Conservation (phyloP, 768 basidiomycete species). For the Podaxis sp. region DNA sequence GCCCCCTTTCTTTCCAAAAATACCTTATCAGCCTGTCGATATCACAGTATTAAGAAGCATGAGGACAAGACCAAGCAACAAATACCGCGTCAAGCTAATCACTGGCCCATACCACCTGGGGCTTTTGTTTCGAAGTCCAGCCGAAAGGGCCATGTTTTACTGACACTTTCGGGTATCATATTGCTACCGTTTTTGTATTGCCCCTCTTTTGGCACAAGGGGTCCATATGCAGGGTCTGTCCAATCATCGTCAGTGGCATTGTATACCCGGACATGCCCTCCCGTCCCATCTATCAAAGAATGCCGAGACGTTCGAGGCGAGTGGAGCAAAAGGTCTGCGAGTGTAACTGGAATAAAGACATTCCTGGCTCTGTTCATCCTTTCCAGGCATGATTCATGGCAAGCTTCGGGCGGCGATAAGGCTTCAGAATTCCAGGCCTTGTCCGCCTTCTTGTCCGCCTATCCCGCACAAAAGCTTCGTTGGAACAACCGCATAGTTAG, state of each 20-base stretch:
- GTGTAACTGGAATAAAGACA: not conserved
- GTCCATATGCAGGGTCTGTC: not conserved
- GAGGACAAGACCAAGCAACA: not conserved
- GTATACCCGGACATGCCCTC: not conserved
- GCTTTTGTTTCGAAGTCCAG: not conserved
- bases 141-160: not conserved
- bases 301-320: not conserved
- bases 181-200: not conserved
- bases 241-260: conserved; percentile 2
- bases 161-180: not conserved
- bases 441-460: not conserved
- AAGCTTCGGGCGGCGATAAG: not conserved
- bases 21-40: not conserved
- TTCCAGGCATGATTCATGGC: not conserved
- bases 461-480: not conserved
- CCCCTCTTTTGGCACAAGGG: not conserved
- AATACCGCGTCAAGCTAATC: not conserved
- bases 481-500: not conserved
- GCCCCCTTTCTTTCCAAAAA: not conserved
- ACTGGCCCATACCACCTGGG: not conserved
- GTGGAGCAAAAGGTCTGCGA: not conserved
- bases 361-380: not conserved
- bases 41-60: not conserved
- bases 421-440: not conserved
- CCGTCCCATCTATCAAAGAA: conserved; percentile 7